Percentiles rank a stretch among this genome's conserved stretches.
Conservation (phyloP, 306 rosid species). For the Ormosia semicastrata region DNA sequence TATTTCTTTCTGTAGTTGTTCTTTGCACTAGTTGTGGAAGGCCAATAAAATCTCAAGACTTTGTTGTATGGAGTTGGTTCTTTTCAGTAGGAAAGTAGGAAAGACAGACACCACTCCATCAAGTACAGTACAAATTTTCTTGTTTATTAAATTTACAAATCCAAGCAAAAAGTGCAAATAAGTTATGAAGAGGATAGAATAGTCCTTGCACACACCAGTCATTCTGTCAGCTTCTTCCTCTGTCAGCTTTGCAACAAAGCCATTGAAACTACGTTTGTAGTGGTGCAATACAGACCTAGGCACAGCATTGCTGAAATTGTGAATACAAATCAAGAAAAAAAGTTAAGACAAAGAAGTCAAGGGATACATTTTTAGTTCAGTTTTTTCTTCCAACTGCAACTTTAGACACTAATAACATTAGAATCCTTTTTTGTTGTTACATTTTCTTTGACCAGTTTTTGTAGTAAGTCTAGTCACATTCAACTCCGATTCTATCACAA, state of each 20-base stretch:
- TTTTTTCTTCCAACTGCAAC: not conserved
- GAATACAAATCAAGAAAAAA: not conserved
- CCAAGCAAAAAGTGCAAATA: not conserved
- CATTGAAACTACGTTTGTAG: constrained; percentile 49
- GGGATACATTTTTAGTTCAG: not conserved
- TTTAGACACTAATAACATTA: not conserved
- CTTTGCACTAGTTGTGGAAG: constrained; percentile 28
- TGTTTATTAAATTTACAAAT: not conserved
- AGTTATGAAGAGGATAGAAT: not conserved
- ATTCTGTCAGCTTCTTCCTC: constrained; percentile 37
- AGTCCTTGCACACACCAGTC: constrained; percentile 19
- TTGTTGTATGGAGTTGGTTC: constrained; percentile 47
- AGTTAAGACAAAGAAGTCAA: not conserved
- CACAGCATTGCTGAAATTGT: not conserved
- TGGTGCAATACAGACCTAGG: constrained; percentile 29
- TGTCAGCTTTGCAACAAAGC: constrained; percentile 40
- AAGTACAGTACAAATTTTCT: constrained; percentile 1
- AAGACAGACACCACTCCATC: constrained; percentile 56
- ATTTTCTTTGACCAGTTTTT: not conserved
- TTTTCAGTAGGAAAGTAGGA: constrained; percentile 32
- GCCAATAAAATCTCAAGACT: constrained; percentile 65
- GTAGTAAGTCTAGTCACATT: not conserved
- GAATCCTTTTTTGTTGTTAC: not conserved
- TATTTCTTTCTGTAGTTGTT: constrained; percentile 27
- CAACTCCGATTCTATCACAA: not conserved